Conservation (phyloP, 192 early-diverging fungal genomes). For the Coemansia sp. region DNA sequence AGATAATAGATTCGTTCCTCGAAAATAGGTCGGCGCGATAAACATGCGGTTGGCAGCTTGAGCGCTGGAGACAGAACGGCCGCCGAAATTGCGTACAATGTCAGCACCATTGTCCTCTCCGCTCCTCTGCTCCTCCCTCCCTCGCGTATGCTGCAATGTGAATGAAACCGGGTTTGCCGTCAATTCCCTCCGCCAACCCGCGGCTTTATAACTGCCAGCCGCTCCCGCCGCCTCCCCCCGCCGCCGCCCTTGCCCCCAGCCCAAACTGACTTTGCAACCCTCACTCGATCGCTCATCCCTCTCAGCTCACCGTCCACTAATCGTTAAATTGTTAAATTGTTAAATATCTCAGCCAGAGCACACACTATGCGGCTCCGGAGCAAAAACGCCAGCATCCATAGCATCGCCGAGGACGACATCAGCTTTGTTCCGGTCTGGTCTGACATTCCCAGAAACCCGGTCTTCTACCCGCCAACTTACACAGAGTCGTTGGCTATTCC, state of each 20-base stretch:
- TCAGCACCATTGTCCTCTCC: conserved; percentile 15
- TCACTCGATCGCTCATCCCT: background rate
- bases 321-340: too few relatives aligned
- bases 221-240: background rate
- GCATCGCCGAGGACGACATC: background rate
- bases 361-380: conserved; percentile 26
- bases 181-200: too few relatives aligned
- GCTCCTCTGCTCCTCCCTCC: conserved; percentile 8
- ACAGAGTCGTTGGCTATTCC: background rate
- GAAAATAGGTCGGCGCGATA: background rate
- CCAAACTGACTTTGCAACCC: background rate
- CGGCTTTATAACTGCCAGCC: background rate
- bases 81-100: conserved; percentile 1
- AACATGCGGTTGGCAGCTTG: background rate
- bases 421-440: background rate
- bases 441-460: conserved; percentile 35
- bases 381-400: conserved; percentile 5
- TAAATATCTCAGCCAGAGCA: too few relatives aligned
- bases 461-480: conserved; percentile 44
- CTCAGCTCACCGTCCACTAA: too few relatives aligned
- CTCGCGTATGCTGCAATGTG: background rate
- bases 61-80: conserved; percentile 5
- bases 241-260: background rate
- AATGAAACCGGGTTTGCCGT: background rate
- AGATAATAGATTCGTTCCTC: background rate